phyloP scores from a whole-genome alignment of 352 stramenopile genomes.

The Aphanomyces astaci region DNA sequence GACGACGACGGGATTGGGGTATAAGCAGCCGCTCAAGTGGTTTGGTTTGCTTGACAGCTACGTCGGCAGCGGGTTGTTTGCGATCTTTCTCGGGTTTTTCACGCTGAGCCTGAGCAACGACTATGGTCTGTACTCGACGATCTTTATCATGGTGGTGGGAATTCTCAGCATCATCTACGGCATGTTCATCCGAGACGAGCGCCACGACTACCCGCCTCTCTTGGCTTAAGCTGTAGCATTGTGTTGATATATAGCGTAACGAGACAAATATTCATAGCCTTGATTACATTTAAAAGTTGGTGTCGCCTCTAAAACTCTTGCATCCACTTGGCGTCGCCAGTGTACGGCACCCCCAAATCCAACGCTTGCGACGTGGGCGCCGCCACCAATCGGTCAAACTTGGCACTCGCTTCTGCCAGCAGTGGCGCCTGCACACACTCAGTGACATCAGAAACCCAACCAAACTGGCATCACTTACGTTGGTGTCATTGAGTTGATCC shows the following conservation, averaged over 20 bases:
- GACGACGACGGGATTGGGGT: neutral
- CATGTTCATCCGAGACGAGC: constrained; percentile 12
- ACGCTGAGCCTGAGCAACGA: constrained; percentile 9
- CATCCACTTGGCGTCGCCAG: constrained; percentile 66
- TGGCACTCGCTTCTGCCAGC: constrained; percentile 48
- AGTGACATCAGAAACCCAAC: too few relatives aligned
- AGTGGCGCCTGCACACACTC: constrained; percentile 72
- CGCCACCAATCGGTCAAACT: constrained; percentile 61
- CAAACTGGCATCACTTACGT: too few relatives aligned
- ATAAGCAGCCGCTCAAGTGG: constrained; percentile 19
- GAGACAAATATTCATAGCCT: neutral
- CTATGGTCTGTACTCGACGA: constrained; percentile 10
- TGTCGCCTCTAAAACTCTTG: constrained; percentile 48
- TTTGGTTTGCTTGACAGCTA: constrained; percentile 15
- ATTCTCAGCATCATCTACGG: constrained; percentile 12
- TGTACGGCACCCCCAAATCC: constrained; percentile 67
- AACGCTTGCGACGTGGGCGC: constrained; percentile 38
- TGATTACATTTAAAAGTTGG: constrained; percentile 10
- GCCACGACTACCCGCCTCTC: constrained; percentile 15
- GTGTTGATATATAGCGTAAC: neutral
- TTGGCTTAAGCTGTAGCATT: neutral
- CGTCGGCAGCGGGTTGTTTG: constrained; percentile 10
- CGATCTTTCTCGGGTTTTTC: constrained; percentile 19
- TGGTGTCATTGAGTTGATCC: constrained; percentile 72
- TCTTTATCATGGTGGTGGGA: constrained; percentile 2